These are phyloP conservation scores for Limnanthes douglasii DNA, from an alignment of 345 rosid species.

Conservation along the genomic window DNA sequence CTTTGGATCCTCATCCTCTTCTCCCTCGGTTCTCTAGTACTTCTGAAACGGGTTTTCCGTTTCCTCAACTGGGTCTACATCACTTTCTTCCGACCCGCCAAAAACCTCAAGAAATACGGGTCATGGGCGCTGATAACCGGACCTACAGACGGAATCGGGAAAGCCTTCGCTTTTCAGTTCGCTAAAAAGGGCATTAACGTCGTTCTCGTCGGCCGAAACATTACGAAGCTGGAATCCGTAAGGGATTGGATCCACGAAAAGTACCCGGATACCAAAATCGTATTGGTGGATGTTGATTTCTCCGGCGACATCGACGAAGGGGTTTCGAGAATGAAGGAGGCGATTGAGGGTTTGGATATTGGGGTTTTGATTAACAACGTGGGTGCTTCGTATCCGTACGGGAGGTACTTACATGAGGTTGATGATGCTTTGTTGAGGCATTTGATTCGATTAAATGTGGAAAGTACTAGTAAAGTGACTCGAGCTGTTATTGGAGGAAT, in stretches of 20 bases:
- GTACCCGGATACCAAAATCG: constrained; percentile 31
- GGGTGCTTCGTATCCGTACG: constrained; percentile 87
- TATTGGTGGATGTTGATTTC: constrained; percentile 69
- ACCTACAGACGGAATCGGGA: constrained; percentile 90
- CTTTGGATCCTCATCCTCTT: constrained; percentile 39
- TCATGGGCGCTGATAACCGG: constrained; percentile 96
- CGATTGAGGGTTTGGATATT: constrained; percentile 55
- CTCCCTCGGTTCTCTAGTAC: constrained; percentile 36
- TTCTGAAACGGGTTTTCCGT: constrained; percentile 25
- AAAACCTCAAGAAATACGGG: constrained; percentile 76
- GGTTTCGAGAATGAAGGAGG: constrained; percentile 41
- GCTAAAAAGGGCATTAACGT: constrained; percentile 71
- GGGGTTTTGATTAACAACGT: constrained; percentile 83
- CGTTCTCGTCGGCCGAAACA: constrained; percentile 70
- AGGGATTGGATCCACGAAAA: constrained; percentile 43
- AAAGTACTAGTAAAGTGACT: constrained; percentile 89
- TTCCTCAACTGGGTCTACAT: constrained; percentile 62
- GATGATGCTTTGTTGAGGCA: constrained; percentile 49
- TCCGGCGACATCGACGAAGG: constrained; percentile 77
- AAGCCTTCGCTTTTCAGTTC: constrained; percentile 69
- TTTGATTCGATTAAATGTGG: constrained; percentile 67
- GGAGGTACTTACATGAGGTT: constrained; percentile 85
- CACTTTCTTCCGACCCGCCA: constrained; percentile 67
- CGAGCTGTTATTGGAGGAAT: constrained; percentile 69
- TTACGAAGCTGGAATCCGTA: constrained; percentile 51